A percentile compares a stretch with the other conserved stretches of the same genome.
Conservation (phyloP, 306 rosid species). For the Cucurbita moschata region DNA sequence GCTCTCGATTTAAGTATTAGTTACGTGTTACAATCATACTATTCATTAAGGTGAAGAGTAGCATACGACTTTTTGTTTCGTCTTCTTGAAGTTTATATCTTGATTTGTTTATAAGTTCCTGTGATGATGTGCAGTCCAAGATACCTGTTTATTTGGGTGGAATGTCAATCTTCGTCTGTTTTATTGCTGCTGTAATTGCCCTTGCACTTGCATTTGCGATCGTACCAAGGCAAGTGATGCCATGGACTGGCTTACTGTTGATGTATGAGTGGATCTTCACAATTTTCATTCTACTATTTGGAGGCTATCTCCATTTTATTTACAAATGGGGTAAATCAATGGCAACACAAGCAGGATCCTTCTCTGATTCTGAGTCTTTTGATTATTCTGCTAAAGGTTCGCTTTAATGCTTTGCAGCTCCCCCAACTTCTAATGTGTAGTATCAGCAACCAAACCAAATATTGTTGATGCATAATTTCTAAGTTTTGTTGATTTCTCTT, state of each 20-base stretch:
- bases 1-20: neutral
- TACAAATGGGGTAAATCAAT: conserved; percentile 60
- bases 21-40: neutral
- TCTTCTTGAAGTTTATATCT: conserved; percentile 10
- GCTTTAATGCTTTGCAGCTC: neutral
- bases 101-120: conserved; percentile 18
- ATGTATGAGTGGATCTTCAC: conserved; percentile 95
- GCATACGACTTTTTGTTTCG: neutral
- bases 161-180: conserved; percentile 46
- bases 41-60: neutral
- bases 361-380: conserved; percentile 39
- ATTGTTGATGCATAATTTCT: neutral
- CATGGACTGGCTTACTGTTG: conserved; percentile 96
- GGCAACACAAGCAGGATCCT: conserved; percentile 33
- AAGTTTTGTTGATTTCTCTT: neutral
- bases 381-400: conserved; percentile 69
- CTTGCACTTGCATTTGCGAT: conserved; percentile 47
- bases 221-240: conserved; percentile 87
- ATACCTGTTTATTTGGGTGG: conserved; percentile 80
- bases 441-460: neutral
- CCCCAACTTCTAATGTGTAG: neutral
- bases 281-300: conserved; percentile 55
- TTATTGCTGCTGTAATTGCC: conserved; percentile 45
- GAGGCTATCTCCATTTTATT: conserved; percentile 63
- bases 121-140: conserved; percentile 41